A percentile compares a stretch with the other conserved stretches of the same genome.
phyloP scores from a whole-genome alignment of 306 rosid genomes.

The Cicer judaicum region DNA sequence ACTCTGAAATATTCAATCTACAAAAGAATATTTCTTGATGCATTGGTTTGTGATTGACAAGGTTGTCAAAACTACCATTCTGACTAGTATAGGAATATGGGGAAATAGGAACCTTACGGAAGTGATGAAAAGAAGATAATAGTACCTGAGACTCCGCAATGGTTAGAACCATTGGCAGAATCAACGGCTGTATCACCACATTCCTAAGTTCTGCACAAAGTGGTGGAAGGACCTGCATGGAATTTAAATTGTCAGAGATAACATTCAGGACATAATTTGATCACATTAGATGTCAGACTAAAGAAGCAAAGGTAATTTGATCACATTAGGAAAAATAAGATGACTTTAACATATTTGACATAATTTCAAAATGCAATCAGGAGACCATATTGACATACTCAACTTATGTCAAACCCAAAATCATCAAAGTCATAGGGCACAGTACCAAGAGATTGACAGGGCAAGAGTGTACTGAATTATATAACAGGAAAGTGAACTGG shows the following conservation, averaged over 20 bases:
- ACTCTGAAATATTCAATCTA: conserved; percentile 25
- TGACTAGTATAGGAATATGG: conserved; percentile 17
- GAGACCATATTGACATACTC: conserved; percentile 15
- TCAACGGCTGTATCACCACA: conserved; percentile 97
- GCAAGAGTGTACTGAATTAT: conserved; percentile 14
- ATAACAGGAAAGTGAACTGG: conserved; percentile 28
- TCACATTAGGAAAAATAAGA: neutral
- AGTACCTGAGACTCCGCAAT: conserved; percentile 98
- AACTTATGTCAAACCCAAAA: conserved; percentile 17
- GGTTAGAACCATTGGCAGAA: conserved; percentile 97
- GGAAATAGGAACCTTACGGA: conserved; percentile 29
- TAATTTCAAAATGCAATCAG: conserved; percentile 13
- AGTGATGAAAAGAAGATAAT: conserved; percentile 30
- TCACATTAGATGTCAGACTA: conserved; percentile 28
- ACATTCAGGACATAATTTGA: conserved; percentile 33
- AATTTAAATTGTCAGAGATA: conserved; percentile 37
- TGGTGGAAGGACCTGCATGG: conserved; percentile 90
- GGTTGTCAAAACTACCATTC: conserved; percentile 16
- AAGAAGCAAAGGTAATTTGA: conserved; percentile 25
- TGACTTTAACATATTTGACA: neutral
- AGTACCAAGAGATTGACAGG: conserved; percentile 20
- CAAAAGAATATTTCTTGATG: conserved; percentile 25
- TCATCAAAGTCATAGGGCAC: neutral
- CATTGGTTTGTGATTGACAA: conserved; percentile 27
- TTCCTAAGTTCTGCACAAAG: conserved; percentile 99